Percentiles rank a stretch among this genome's conserved stretches.
Conservation (phyloP, 345 rosid genomes). For the Lenwebbia sp. region DNA sequence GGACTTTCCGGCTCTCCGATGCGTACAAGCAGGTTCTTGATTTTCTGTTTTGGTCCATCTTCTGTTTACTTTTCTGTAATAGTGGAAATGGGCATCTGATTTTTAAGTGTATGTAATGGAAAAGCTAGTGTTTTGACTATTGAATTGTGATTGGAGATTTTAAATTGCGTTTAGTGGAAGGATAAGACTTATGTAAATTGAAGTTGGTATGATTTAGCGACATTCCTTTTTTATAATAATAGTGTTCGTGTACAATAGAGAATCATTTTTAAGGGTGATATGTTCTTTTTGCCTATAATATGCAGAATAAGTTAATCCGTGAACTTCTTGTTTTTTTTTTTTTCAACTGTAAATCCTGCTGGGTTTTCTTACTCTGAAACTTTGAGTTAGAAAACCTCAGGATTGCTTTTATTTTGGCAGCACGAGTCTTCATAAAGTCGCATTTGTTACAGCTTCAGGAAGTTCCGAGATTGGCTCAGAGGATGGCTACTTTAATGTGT, state of each 20-base stretch:
- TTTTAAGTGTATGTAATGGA: not conserved
- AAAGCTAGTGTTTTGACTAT: not conserved
- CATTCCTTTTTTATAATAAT: not conserved
- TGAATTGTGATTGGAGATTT: not conserved
- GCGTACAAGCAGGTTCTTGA: constrained; percentile 56
- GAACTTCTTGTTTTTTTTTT: not conserved
- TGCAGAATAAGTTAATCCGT: not conserved
- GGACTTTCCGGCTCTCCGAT: constrained; percentile 88
- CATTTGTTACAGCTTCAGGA: constrained; percentile 54
- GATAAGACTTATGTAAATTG: not conserved
- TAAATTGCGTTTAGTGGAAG: not conserved
- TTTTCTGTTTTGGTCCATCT: not conserved
- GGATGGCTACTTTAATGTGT: constrained; percentile 93
- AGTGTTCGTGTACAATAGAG: not conserved
- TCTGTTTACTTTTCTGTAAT: not conserved
- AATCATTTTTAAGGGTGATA: not conserved
- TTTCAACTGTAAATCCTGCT: not conserved
- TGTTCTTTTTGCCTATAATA: not conserved
- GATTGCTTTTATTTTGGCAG: not conserved
- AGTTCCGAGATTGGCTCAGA: constrained; percentile 81
- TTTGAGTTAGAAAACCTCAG: not conserved
- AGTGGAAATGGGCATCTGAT: not conserved
- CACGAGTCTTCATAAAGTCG: not conserved
- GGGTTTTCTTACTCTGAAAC: not conserved
- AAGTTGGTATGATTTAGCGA: not conserved